Evolutionary conservation across 2,329 filamentous ascomycete genomes (phyloP).

Genomic region (Calonectria pteridis): DNA sequence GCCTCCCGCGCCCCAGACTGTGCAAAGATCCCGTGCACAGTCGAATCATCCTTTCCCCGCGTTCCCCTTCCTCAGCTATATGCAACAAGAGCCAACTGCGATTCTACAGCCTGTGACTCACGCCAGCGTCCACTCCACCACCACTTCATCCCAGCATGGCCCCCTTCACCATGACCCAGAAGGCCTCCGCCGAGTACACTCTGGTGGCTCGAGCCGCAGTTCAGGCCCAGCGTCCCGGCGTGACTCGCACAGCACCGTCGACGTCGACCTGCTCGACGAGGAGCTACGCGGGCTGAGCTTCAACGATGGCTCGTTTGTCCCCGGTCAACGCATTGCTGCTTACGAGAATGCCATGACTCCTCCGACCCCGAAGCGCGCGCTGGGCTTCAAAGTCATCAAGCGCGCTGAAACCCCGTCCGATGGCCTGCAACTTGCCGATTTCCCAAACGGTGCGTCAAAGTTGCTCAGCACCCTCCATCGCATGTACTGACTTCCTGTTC

Average conservation of each 20-base stretch:
- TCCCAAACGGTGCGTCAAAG: constrained; percentile 82
- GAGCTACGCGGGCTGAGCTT: constrained; percentile 66
- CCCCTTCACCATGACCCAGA: constrained; percentile 58
- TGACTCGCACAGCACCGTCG: constrained; percentile 49
- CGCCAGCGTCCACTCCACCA: constrained; percentile 50
- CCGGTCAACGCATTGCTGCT: constrained; percentile 68
- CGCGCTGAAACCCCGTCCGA: constrained; percentile 54
- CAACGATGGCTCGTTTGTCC: constrained; percentile 47
- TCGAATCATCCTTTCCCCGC: constrained; percentile 51
- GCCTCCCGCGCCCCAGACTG: constrained; percentile 56
- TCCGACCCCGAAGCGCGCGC: constrained; percentile 59
- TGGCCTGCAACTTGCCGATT: constrained; percentile 63
- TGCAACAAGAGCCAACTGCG: constrained; percentile 70
- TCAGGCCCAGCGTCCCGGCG: constrained; percentile 47
- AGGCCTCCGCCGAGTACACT: constrained; percentile 50
- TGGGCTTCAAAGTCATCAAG: constrained; percentile 69
- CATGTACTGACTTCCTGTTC: constrained; percentile 34
- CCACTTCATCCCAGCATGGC: constrained; percentile 68
- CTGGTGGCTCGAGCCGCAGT: constrained; percentile 50
- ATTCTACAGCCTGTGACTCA: constrained; percentile 58
- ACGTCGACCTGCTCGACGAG: constrained; percentile 61
- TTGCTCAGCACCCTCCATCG: background rate
- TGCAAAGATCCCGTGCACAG: constrained; percentile 66
- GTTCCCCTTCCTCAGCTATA: constrained; percentile 65
- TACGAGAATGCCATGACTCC: constrained; percentile 71